These are phyloP conservation scores for Lentinula lateritia DNA, from an alignment of 768 basidiomycete genomes.

Conservation along the genomic window DNA sequence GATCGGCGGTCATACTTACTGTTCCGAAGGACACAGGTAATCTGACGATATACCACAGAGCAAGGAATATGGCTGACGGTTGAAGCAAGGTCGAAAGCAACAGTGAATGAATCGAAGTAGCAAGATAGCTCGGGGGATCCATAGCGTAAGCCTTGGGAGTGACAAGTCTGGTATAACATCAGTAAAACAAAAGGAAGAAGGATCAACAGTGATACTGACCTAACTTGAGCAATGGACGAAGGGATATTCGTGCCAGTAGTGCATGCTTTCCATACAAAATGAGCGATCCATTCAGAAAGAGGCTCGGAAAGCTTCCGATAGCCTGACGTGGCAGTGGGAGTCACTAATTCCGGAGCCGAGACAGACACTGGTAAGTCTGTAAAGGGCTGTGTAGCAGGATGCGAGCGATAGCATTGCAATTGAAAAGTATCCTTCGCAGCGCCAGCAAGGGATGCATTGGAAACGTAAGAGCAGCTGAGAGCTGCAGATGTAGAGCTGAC, in stretches of 20 bases:
- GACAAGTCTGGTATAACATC: constrained; percentile 20
- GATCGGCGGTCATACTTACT: constrained; percentile 42
- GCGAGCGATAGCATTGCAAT: constrained; percentile 11
- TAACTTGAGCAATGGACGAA: constrained; percentile 41
- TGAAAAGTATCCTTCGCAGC: constrained; percentile 9
- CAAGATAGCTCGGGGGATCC: constrained; percentile 48
- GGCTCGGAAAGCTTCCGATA: constrained; percentile 77
- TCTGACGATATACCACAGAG: constrained; percentile 78
- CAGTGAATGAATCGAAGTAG: constrained; percentile 62
- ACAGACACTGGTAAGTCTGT: constrained; percentile 25
- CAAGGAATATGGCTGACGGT: constrained; percentile 73
- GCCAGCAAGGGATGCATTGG: constrained; percentile 7
- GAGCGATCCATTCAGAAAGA: constrained; percentile 73
- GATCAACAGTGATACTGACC: constrained; percentile 36
- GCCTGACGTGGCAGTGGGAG: constrained; percentile 44
- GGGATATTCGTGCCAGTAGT: constrained; percentile 65
- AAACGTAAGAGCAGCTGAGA: constrained; percentile 15
- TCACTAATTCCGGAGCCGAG: constrained; percentile 37
- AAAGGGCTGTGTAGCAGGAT: constrained; percentile 20
- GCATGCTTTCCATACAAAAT: constrained; percentile 79
- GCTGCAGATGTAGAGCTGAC: constrained; percentile 38
- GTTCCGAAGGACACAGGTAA: constrained; percentile 66
- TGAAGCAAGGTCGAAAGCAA: constrained; percentile 76
- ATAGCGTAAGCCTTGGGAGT: constrained; percentile 34
- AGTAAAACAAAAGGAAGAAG: constrained; percentile 3